These are phyloP conservation scores for Penstemon newberryi DNA, from an alignment of 257 asterid genomes.

Conservation along the genomic window DNA sequence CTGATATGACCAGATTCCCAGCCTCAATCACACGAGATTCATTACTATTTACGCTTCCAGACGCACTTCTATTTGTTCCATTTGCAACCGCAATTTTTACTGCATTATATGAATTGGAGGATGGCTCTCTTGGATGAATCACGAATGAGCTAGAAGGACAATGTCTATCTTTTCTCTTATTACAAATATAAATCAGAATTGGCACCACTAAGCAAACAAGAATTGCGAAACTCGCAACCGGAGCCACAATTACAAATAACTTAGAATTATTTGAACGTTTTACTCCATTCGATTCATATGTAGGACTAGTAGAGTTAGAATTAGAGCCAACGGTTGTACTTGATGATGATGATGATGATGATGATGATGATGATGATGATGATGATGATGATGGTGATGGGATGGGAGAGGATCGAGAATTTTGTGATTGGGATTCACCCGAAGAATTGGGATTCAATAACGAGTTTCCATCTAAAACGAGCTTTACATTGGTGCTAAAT, in stretches of 20 bases:
- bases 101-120: constrained; percentile 44
- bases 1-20: constrained; percentile 71
- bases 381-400: constrained; percentile 19
- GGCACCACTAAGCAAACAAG: constrained; percentile 51
- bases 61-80: constrained; percentile 38
- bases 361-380: too few relatives aligned
- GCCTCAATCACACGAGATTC: constrained; percentile 68
- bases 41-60: constrained; percentile 53
- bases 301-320: too few relatives aligned
- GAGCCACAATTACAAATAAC: constrained; percentile 50
- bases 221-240: constrained; percentile 49
- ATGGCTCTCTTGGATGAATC: constrained; percentile 69
- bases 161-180: constrained; percentile 38
- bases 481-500: constrained; percentile 46
- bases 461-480: constrained; percentile 56
- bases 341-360: too few relatives aligned
- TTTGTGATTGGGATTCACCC: constrained; percentile 33
- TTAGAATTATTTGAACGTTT: constrained; percentile 39
- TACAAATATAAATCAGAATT: constrained; percentile 47
- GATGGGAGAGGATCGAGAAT: constrained; percentile 30
- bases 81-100: constrained; percentile 68
- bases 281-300: constrained; percentile 14
- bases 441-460: constrained; percentile 40
- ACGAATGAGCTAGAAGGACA: constrained; percentile 56
- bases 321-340: too few relatives aligned